Evolutionary conservation across 768 basidiomycete genomes (phyloP).

Genomic region (Pseudohyphozyma bogoriensis): DNA sequence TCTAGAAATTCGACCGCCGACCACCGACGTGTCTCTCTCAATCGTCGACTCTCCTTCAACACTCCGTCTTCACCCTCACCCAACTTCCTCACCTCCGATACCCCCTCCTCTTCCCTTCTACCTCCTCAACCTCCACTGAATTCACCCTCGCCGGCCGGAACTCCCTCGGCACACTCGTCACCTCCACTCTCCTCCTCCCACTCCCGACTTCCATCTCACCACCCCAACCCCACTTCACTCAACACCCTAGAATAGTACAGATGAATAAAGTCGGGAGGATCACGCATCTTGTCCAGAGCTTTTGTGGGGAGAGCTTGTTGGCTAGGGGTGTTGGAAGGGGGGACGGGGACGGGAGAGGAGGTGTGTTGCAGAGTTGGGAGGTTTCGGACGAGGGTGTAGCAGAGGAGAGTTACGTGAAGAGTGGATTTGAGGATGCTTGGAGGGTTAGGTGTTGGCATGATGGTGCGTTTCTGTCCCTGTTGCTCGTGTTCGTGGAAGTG

Average conservation of each 20-base stretch:
- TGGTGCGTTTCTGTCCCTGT: constrained; percentile 7
- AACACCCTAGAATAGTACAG: background rate
- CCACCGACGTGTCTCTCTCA: constrained; percentile 30
- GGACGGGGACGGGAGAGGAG: background rate
- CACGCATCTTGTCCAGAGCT: background rate
- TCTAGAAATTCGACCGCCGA: constrained; percentile 25
- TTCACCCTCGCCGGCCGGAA: constrained; percentile 9
- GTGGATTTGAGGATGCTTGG: background rate
- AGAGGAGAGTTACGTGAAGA: background rate
- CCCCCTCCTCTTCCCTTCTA: constrained; percentile 8
- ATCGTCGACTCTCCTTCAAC: background rate
- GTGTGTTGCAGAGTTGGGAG: constrained; percentile 17
- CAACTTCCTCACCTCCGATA: constrained; percentile 7
- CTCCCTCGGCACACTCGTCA: constrained; percentile 3
- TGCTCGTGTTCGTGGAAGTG: background rate
- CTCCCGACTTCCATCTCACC: background rate
- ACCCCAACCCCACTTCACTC: background rate
- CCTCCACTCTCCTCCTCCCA: background rate
- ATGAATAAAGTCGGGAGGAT: constrained; percentile 9
- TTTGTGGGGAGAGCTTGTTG: background rate
- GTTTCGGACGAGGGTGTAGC: background rate
- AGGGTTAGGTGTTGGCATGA: constrained; percentile 13
- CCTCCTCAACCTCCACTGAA: background rate
- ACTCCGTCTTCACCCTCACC: background rate
- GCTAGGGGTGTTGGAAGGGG: background rate